A percentile compares a stretch with the other conserved stretches of the same genome.
Conservation (phyloP, 2,329 filamentous ascomycete species). For the Gliomastix tumulicola region DNA sequence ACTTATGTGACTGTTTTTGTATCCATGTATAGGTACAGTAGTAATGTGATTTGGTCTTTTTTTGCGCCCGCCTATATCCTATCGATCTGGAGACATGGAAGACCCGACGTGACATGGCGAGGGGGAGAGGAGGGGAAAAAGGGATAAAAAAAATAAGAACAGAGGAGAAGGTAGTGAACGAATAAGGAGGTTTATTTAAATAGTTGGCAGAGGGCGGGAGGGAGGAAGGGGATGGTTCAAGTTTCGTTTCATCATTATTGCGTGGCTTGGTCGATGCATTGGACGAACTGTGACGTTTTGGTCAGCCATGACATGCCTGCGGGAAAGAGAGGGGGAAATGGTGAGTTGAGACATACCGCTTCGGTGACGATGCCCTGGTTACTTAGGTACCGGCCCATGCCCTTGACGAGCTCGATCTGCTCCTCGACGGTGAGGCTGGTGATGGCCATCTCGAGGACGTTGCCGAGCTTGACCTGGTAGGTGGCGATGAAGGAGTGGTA, state of each 20-base stretch:
- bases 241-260: background rate
- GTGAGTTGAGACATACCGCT: conserved; percentile 15
- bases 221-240: too few relatives aligned
- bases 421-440: conserved; percentile 82
- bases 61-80: too few relatives aligned
- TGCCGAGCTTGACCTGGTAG: conserved; percentile 77
- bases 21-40: too few relatives aligned
- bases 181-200: too few relatives aligned
- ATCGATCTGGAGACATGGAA: too few relatives aligned
- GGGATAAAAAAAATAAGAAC: background rate
- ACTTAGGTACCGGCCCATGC: conserved; percentile 55
- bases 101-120: background rate
- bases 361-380: conserved; percentile 49
- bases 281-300: conserved; percentile 7
- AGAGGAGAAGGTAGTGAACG: background rate
- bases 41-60: too few relatives aligned
- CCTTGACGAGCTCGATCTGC: conserved; percentile 73
- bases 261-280: conserved; percentile 11
- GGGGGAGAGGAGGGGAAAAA: background rate
- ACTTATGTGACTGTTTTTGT: too few relatives aligned
- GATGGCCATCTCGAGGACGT: conserved; percentile 85
- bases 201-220: too few relatives aligned
- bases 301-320: background rate
- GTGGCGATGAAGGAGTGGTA: conserved; percentile 95
- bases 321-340: conserved; percentile 4